Conservation (phyloP, 148 eudicot species). For the Spergularia bocconei region DNA sequence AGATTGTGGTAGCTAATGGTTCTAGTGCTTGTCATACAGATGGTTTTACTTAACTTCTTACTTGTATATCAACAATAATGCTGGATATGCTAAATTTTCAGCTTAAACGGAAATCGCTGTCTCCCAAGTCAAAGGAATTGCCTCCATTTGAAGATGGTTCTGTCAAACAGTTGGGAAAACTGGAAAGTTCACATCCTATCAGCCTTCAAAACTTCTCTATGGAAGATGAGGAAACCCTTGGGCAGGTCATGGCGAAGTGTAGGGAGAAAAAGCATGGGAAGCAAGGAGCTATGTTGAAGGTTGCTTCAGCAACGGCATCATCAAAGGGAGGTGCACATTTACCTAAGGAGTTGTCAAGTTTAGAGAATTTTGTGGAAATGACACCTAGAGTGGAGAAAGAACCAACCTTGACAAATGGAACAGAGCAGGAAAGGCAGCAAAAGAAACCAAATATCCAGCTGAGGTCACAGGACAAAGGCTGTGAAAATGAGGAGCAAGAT, state of each 20-base stretch:
- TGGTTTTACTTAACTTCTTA: not conserved
- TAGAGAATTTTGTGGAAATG: no score
- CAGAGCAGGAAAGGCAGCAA: constrained; percentile 7
- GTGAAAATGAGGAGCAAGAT: not conserved
- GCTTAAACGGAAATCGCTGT: not conserved
- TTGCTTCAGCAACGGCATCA: no score
- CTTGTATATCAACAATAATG: not conserved
- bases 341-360: no score
- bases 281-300: no score
- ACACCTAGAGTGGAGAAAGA: no score
- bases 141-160: constrained; percentile 8
- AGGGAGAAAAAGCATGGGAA: no score
- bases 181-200: not conserved
- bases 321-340: no score
- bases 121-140: constrained; percentile 5
- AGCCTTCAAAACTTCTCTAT: no score
- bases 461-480: not conserved
- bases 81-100: constrained; percentile 1
- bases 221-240: no score
- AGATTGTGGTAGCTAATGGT: not conserved
- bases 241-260: no score
- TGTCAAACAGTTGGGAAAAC: not conserved
- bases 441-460: not conserved
- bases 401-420: no score
- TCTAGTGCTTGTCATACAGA: not conserved